Base-by-base conservation (phyloP, 1,139 yeast genomes). In the Arxiozyma heterogenica region DNA sequence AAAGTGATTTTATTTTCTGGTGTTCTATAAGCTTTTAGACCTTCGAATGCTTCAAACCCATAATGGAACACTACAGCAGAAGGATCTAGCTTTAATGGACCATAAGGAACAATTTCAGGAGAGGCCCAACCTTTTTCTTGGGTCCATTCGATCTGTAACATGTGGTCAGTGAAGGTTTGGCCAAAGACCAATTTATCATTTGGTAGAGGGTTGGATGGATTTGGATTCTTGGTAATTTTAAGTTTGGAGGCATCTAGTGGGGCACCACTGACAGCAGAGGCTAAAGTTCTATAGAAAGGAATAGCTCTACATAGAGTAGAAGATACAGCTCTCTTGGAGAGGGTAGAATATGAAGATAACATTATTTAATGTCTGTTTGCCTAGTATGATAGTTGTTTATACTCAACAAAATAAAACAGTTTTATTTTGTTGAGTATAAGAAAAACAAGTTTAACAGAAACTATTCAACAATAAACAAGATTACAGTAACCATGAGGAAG, bases 31-130 rank as follows among this genome's bases (percentile, higher is more conserved):
- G 98, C 98, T 76, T 93, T 93, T 78, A 93, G 78, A 60, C 98
- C 98, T 76, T 93, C 98, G 64, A 93, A 93, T 61, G 93, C 80
- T 71, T 90, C 96, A 68, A 93, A 93, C 1, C 96, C 93, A 66
- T 93, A 93, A 74, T 93, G 98, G 73, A 93, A 82, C 41, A 91
- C 98, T 66, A 84, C 80, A 15, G 94, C 73, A 17, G 97, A 83
- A 42, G 98, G 98, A 65, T 90, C 96, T 55, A 93, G 72, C 21
- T 75, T 64, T 56, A 93, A 73, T 51, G 81, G 80, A 55, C 84
- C 93, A 72, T 88, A 90, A 39, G 98, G 97, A 62, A 80, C 80
- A 69, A 93, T 91, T 65, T 80, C 80, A 46, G 98, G 98, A 30
- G 79, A 73, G 17, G 75, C 85, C 98, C 98, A 93, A 48, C 98